Base-by-base conservation (phyloP, 1,284 basidiomycete genomes). In the Trametes versicolor region DNA sequence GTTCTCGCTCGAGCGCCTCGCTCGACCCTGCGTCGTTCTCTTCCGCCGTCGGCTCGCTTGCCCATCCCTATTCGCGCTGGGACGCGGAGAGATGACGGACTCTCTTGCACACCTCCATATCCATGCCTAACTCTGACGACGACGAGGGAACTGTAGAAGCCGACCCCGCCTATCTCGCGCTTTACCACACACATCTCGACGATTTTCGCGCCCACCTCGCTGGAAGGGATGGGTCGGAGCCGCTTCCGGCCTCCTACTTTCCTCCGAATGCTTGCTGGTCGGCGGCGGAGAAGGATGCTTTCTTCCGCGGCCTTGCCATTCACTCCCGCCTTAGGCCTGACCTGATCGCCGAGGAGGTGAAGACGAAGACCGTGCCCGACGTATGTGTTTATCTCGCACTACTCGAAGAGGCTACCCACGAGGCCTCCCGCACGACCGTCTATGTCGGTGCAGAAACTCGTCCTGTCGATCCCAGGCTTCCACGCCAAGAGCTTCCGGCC, bases 241-340 rank as follows among this genome's bases (percentile, higher is more conserved):
- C 65, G 1, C 60, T 61, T 7, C 62, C 64, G 2, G 75, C 84
- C 4, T 84, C 85, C 1, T 82, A 80, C 71, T 68, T 82, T 52
- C 75, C 81, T 0, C 84, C 85, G 3, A 76, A 79, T 17, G 80
- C 82, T 12, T 79, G 79, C 64, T 96, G 94, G 94, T 86, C 87
- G 4, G 71, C 82, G 0, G 67, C 76, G 8, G 93, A 96, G 73
- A 92, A 92, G 70, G 79, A 85, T 15, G 68, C 73, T 0, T 94
- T 96, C 77, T 95, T 94, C 72, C 89, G 86, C 71, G 85, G 83
- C 0, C 76, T 94, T 17, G 73, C 81, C 17, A 74, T 86, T 0
- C 81, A 90, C 74, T 93, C 91, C n/a, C 83, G 89, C 25, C 78
- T 87, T 21, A 80, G 90, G 23, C 88, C 91, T 1, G 92, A 95